Conservation (phyloP, 2,329 filamentous ascomycete genomes). For the Curvularia eragrostidis region DNA sequence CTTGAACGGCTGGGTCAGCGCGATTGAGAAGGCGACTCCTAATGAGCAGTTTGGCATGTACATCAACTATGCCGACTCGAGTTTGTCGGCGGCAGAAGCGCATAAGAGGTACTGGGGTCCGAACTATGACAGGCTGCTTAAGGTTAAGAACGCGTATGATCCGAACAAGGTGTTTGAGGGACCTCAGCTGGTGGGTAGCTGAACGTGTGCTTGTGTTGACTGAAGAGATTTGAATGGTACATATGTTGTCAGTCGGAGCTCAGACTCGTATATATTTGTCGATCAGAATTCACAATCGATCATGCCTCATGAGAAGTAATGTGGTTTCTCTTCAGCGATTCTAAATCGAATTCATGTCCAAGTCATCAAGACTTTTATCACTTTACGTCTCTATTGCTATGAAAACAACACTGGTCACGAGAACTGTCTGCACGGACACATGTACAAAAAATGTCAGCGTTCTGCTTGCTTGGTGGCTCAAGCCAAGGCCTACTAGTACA, state of each 20-base stretch:
- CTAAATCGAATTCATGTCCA: not conserved
- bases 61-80: constrained; percentile 60
- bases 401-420: not conserved
- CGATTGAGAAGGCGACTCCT: constrained; percentile 32
- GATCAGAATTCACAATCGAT: not conserved
- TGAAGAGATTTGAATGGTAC: not conserved
- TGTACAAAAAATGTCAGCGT: constrained; percentile 4
- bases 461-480: constrained; percentile 10
- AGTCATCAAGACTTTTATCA: not conserved
- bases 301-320: not conserved
- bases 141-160: constrained; percentile 46
- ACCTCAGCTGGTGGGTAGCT: constrained; percentile 33
- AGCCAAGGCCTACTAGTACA: constrained; percentile 15
- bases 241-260: not conserved
- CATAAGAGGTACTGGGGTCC: constrained; percentile 55
- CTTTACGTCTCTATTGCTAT: not conserved
- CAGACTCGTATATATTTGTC: not conserved
- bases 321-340: not conserved
- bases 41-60: constrained; percentile 54
- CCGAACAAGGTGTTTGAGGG: constrained; percentile 40
- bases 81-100: constrained; percentile 52
- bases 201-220: not conserved
- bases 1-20: constrained; percentile 50
- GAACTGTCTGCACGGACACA: not conserved
- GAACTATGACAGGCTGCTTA: constrained; percentile 40